Evolutionary conservation across 768 basidiomycete genomes (phyloP), one percentile per base, ranked within the genome.

Genomic region (Trametes gibbosa): DNA sequence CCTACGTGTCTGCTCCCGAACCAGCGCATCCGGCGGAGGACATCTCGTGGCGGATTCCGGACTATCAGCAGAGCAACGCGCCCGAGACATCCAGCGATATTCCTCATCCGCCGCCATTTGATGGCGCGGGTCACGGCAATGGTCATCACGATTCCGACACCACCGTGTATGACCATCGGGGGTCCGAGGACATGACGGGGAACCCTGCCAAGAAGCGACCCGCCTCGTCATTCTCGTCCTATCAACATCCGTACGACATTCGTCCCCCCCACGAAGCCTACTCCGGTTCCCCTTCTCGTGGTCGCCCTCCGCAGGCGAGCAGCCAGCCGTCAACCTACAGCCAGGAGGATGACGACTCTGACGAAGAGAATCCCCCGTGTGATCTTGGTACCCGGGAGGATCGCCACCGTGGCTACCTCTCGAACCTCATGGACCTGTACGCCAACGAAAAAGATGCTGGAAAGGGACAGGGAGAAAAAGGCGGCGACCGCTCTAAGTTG

Each of bases 211-310:
- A 75, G 23, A 56, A 68, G 46, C 25, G 77, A 53, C 69, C 72
- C 59, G 77, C 72, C 66, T 82, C 75, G 56, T 76, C 82, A 0
- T 68, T 84, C 45, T 80, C 83, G 17, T 83, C 84, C 3, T 81
- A 84, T 71, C 73, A 77, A 49, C 84, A 87, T 61, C 84, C 85
- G 10, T 79, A 85, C 62, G 83, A 85, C 46, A 85, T 89, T 41
- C 73, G 73, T 17, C 77, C 84, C 2, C 87, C 86, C 2, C 68
- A 72, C 39, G 70, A 73, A 55, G 76, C 74, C 3, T 80, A 82
- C 25, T 25, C 50, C 13, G 58, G 50, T 5, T 23, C 45, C 1
- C 49, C 49, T 23, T 37, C 43, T 45, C 83, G 85, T 34, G 73
- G 72, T 19, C 76, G 81, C 3, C 86, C 84, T 4, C 69, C 73